Base-by-base conservation (phyloP, 768 basidiomycete species). In the Kockovaella imperatae region DNA sequence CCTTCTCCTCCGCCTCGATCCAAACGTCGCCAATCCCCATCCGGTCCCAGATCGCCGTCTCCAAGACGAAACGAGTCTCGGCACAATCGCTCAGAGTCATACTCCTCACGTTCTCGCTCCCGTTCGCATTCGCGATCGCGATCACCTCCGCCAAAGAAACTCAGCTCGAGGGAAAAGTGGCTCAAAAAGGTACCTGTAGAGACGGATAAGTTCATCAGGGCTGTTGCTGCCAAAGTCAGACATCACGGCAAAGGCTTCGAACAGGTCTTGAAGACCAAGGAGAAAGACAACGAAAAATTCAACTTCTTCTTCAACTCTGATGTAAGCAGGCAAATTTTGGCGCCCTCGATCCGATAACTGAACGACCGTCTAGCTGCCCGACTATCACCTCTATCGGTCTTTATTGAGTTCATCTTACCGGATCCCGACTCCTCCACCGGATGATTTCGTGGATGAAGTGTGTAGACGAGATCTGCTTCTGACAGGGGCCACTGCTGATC, bases 131-230 rank as follows among this genome's bases (percentile, higher is more conserved):
- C 74, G 45, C 78, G 77, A 38, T 75, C 72, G 28, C 67, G 72
- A 17, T 69, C 69, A 20, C 60, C 71, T 42, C 54, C 53, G 3
- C 63, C 52, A n/a, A 56, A 59, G 42, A 50, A 57, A 21, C 35
- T 35, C 28, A 44, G 30, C 20, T 50, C 47, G 24, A 48, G 35
- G 39, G 62, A 61, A 18, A 58, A 61, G 42, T 53, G 62, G 53
- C 30, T 59, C 13, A 41, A 45, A 21, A 52, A 49, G 17, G 45
- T 69, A 7, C 81, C 78, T 2, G 79, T 83, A 21, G 83, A 87
- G 14, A 86, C 85, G 4, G 85, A 89, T 47, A 79, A 79, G 11
- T 93, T 96, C 59, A 83, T 99, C 50, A 78, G 81, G 38, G 86
- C 84, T 13, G 88, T 95, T 4, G 88, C 89, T 17, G 79, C 78